Percentiles rank a stretch among this genome's conserved stretches.
These are phyloP conservation scores for Rubia tinctorum DNA, from an alignment of 305 asterid species.

Conservation along the genomic window DNA sequence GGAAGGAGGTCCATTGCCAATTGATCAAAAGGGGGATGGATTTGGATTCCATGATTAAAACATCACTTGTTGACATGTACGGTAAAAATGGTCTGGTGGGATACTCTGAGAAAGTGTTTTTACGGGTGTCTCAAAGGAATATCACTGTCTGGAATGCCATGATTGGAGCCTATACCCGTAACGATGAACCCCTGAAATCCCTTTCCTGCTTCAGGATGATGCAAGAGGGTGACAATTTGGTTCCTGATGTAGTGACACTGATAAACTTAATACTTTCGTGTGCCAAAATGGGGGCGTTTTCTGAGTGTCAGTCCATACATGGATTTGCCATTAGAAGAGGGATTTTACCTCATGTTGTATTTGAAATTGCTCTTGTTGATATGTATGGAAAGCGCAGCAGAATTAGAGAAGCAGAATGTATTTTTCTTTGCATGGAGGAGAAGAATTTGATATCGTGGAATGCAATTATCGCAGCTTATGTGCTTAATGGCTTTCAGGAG, in stretches of 20 bases:
- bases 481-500: constrained; percentile 30
- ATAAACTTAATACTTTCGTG: constrained; percentile 60
- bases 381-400: constrained; percentile 55
- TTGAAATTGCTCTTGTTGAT: constrained; percentile 54
- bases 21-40: constrained; percentile 42
- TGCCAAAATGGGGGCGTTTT: constrained; percentile 31
- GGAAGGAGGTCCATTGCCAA: constrained; percentile 55
- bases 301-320: constrained; percentile 46
- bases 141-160: constrained; percentile 56
- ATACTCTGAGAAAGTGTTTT: constrained; percentile 44
- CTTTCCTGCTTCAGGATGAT: constrained; percentile 41
- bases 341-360: constrained; percentile 35
- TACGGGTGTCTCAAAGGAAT: constrained; percentile 32
- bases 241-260: constrained; percentile 52
- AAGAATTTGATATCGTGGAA: constrained; percentile 53
- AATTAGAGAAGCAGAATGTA: constrained; percentile 23
- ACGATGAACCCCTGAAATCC: constrained; percentile 30
- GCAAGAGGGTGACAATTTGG: constrained; percentile 33
- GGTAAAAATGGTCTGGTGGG: constrained; percentile 51
- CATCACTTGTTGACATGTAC: constrained; percentile 60
- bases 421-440: constrained; percentile 31
- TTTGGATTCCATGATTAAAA: constrained; percentile 51
- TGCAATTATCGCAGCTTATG: constrained; percentile 48
- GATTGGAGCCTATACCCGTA: constrained; percentile 42
- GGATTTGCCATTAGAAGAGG: constrained; percentile 43